A percentile compares a stretch with the other conserved stretches of the same genome.
Evolutionary conservation across 352 stramenopile species (phyloP).

Genomic region (Pythium guiyangense): DNA sequence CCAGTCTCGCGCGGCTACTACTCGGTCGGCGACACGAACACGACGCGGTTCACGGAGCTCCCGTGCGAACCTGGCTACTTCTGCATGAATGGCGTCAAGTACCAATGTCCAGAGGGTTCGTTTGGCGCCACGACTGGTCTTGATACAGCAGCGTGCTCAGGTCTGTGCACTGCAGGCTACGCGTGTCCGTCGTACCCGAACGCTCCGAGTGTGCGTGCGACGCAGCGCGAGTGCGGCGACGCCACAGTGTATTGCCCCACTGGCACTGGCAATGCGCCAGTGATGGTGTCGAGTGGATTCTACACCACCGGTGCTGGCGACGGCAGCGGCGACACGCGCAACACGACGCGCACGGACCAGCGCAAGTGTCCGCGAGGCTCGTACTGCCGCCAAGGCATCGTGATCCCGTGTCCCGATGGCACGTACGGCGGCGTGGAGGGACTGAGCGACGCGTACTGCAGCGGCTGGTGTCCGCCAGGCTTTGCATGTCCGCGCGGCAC

Average conservation of each 20-base stretch:
- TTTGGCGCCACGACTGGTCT: constrained; percentile 54
- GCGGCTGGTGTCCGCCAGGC: constrained; percentile 60
- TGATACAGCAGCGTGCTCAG: constrained; percentile 40
- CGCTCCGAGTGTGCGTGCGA: constrained; percentile 31
- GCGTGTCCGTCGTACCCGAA: constrained; percentile 66
- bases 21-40: constrained; percentile 47
- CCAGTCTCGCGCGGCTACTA: constrained; percentile 58
- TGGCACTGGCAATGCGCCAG: constrained; percentile 45
- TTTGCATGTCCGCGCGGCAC: constrained; percentile 66
- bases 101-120: constrained; percentile 67
- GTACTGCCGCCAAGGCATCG: constrained; percentile 71
- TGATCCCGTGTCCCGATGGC: constrained; percentile 59
- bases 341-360: constrained; percentile 51
- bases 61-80: constrained; percentile 73
- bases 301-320: constrained; percentile 46
- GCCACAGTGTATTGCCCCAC: constrained; percentile 51
- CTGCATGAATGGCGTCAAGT: constrained; percentile 58
- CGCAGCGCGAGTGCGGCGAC: constrained; percentile 44
- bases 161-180: constrained; percentile 53
- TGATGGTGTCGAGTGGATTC: constrained; percentile 36
- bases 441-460: constrained; percentile 43
- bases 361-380: constrained; percentile 50
- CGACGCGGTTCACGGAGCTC: constrained; percentile 53
- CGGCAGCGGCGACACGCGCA: constrained; percentile 25
- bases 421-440: constrained; percentile 51